Evolutionary conservation across 345 rosid species (phyloP).

Genomic region (Brassica incana): DNA sequence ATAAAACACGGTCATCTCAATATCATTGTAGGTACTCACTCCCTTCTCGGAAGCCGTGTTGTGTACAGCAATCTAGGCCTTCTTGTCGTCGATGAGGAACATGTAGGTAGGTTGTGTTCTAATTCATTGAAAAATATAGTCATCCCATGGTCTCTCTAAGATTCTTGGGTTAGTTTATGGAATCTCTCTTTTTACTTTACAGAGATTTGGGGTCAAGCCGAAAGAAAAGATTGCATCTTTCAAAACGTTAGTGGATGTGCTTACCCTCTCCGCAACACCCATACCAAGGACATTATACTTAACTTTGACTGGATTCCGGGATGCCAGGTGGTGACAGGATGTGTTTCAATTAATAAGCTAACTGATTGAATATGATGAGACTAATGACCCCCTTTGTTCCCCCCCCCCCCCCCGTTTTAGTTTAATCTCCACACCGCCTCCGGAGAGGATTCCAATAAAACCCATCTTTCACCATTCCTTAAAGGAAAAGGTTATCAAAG

Average conservation of each 20-base stretch:
- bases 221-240: constrained; percentile 96
- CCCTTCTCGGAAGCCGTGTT: constrained; percentile 95
- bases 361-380: constrained; percentile 13
- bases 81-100: constrained; percentile 98
- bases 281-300: constrained; percentile 95
- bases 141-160: constrained; percentile 23
- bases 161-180: constrained; percentile 37
- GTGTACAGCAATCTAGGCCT: constrained; percentile 89
- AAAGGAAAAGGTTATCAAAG: constrained; percentile 64
- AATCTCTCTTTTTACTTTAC: constrained; percentile 36
- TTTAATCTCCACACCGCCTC: constrained; percentile 94
- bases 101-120: constrained; percentile 86
- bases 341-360: constrained; percentile 9
- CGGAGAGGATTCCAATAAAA: constrained; percentile 97
- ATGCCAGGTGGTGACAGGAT: constrained; percentile 72
- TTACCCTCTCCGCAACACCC: constrained; percentile 95
- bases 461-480: constrained; percentile 67
- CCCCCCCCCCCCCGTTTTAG: constrained; percentile 48
- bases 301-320: constrained; percentile 96
- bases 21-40: constrained; percentile 92
- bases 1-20: constrained; percentile 71
- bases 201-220: constrained; percentile 98
- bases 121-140: constrained; percentile 1
- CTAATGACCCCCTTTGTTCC: constrained; percentile 20
- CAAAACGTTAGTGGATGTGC: constrained; percentile 92